phyloP scores from a whole-genome alignment of 169 alveolate species.

The Plasmodium gaboni region DNA sequence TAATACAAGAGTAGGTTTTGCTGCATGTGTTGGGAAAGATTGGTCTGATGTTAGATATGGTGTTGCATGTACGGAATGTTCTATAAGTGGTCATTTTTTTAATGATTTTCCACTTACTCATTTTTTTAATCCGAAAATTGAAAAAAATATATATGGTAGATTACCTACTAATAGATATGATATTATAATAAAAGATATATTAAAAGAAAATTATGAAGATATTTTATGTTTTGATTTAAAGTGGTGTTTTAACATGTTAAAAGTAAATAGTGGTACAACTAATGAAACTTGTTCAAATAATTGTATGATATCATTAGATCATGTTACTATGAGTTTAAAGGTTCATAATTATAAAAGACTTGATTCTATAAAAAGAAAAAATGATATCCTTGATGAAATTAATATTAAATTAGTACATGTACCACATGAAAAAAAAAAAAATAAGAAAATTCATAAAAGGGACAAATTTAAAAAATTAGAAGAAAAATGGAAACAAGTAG shows the following conservation, averaged over 20 bases:
- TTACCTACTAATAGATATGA: slow-evolving; percentile 70
- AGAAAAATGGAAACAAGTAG: slow-evolving; percentile 13
- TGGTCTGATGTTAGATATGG: slow-evolving; percentile 82
- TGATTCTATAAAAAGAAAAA: slow-evolving; percentile 22
- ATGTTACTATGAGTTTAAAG: slow-evolving; percentile 70
- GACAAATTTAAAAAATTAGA: slow-evolving; percentile 18
- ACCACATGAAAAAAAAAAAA: slow-evolving; percentile 38
- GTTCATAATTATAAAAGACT: slow-evolving; percentile 56
- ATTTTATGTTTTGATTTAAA: slow-evolving; percentile 57
- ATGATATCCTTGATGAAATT: slow-evolving; percentile 56
- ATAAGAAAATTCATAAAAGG: slow-evolving; percentile 33
- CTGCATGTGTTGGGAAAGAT: slow-evolving; percentile 80
- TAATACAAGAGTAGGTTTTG: slow-evolving; percentile 86
- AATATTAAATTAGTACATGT: slow-evolving; percentile 41
- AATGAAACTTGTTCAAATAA: slow-evolving; percentile 48
- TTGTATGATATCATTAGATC: slow-evolving; percentile 70
- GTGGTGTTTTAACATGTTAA: slow-evolving; percentile 76
- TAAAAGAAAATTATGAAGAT: slow-evolving; percentile 63
- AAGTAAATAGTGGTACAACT: slow-evolving; percentile 61
- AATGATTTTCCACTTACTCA: slow-evolving; percentile 89
- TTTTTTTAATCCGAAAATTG: slow-evolving; percentile 83
- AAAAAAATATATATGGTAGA: slow-evolving; percentile 65
- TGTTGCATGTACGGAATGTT: slow-evolving; percentile 90
- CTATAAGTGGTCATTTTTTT: slow-evolving; percentile 92
- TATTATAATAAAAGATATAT: slow-evolving; percentile 63